A percentile compares a stretch with the other conserved stretches of the same genome.
Conservation (phyloP, 306 rosid genomes). For the Aeschynomene evenia region DNA sequence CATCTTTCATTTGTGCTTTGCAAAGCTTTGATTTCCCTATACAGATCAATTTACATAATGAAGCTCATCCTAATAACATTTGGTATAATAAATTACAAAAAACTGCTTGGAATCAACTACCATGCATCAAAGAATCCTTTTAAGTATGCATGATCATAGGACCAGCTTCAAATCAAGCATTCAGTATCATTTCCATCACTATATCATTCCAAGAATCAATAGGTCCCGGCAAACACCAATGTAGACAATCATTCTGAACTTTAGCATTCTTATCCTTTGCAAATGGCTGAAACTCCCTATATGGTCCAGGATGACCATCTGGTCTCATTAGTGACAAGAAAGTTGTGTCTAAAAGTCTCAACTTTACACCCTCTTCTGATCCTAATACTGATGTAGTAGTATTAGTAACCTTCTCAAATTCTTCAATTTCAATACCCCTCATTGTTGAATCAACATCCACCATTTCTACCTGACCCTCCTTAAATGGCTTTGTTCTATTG, state of each 20-base stretch:
- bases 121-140: slow-evolving; percentile 1
- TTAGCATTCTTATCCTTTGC: slow-evolving; percentile 41
- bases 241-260: slow-evolving; percentile 48
- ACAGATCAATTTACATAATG: slow-evolving; percentile 26
- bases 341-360: slow-evolving; percentile 73
- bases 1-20: slow-evolving; percentile 2
- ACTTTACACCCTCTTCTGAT: slow-evolving; percentile 25
- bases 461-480: slow-evolving; percentile 54
- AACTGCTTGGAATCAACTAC: neutral
- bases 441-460: slow-evolving; percentile 51
- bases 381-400: slow-evolving; percentile 9
- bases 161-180: slow-evolving; percentile 24
- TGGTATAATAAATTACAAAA: slow-evolving; percentile 8
- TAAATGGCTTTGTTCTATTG: slow-evolving; percentile 73
- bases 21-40: slow-evolving; percentile 27
- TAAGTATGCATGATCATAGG: neutral
- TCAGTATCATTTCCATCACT: slow-evolving; percentile 65
- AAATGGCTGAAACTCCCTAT: slow-evolving; percentile 83
- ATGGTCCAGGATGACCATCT: slow-evolving; percentile 92
- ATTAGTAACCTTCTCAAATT: slow-evolving; percentile 56
- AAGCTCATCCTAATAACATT: slow-evolving; percentile 8
- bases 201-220: slow-evolving; percentile 92
- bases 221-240: slow-evolving; percentile 89
- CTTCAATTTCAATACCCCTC: slow-evolving; percentile 72
- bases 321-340: slow-evolving; percentile 73